Evolutionary conservation across 495 filamentous ascomycete genomes (phyloP).

Genomic region (Sphaerosporella brunnea): DNA sequence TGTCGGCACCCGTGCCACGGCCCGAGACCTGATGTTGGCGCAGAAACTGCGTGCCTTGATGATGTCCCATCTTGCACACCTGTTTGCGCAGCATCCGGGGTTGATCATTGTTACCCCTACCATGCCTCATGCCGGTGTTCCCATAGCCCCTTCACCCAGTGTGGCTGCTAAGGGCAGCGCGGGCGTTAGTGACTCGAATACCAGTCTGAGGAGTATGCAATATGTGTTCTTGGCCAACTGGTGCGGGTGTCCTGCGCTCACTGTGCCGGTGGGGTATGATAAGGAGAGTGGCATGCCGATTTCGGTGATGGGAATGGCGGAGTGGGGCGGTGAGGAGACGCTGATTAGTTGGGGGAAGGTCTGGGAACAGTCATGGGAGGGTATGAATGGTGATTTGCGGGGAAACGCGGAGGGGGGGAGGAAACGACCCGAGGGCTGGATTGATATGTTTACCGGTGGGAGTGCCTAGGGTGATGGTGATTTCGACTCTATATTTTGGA

Average conservation of each 20-base stretch:
- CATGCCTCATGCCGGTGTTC: conserved; percentile 59
- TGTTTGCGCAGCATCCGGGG: conserved; percentile 57
- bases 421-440: conserved; percentile 2
- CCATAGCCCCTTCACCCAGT: conserved; percentile 36
- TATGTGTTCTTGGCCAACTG: conserved; percentile 82
- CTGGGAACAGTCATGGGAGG: conserved; percentile 33
- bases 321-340: conserved; percentile 74
- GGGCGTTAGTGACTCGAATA: conserved; percentile 58
- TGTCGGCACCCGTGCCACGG: conserved; percentile 43
- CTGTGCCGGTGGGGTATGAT: conserved; percentile 54
- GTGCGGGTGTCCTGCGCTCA: conserved; percentile 62
- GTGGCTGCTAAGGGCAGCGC: conserved; percentile 34
- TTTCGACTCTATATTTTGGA: no score
- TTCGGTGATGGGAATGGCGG: conserved; percentile 74
- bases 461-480: not conserved
- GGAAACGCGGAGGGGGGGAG: not conserved
- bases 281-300: conserved; percentile 42
- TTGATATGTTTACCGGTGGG: not conserved
- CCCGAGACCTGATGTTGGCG: conserved; percentile 51
- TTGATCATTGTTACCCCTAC: conserved; percentile 68
- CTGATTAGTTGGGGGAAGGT: conserved; percentile 58
- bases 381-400: not conserved
- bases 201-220: conserved; percentile 60
- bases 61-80: conserved; percentile 62
- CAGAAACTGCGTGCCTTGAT: conserved; percentile 57